phyloP scores from a whole-genome alignment of 176 grass and related monocot genomes.

The Oryza nivara region DNA sequence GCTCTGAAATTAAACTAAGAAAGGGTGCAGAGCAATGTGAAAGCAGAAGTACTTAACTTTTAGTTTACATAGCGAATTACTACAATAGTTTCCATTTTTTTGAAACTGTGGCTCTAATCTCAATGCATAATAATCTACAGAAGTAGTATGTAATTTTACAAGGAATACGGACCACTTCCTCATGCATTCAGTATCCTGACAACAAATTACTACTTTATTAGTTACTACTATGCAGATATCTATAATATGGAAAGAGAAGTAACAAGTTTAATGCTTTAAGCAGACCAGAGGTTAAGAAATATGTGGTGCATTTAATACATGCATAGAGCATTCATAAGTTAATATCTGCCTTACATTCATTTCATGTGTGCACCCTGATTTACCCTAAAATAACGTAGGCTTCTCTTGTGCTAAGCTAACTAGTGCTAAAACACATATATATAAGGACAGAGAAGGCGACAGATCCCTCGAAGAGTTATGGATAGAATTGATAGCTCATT shows the following conservation, averaged over 20 bases:
- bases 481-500: too few species aligned
- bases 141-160: background rate
- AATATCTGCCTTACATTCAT: background rate
- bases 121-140: conserved; percentile 2
- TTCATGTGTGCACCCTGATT: background rate
- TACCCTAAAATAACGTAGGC: background rate
- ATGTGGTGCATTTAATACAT: background rate
- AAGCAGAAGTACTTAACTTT: background rate
- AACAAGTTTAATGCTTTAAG: background rate
- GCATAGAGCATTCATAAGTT: background rate
- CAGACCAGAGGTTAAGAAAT: background rate
- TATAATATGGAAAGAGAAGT: background rate
- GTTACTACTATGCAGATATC: background rate
- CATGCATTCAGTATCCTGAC: conserved; percentile 7
- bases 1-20: background rate
- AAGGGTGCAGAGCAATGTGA: background rate
- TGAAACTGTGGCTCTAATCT: background rate
- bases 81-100: background rate
- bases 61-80: background rate
- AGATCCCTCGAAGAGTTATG: too few species aligned
- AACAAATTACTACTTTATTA: conserved; percentile 13
- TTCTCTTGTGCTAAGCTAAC: background rate
- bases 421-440: background rate
- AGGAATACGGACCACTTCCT: background rate
- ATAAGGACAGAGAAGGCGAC: background rate